Percentiles rank a stretch among this genome's conserved stretches.
These are phyloP conservation scores for Tulasnella sp. DNA, from an alignment of 768 basidiomycete genomes.

Conservation along the genomic window DNA sequence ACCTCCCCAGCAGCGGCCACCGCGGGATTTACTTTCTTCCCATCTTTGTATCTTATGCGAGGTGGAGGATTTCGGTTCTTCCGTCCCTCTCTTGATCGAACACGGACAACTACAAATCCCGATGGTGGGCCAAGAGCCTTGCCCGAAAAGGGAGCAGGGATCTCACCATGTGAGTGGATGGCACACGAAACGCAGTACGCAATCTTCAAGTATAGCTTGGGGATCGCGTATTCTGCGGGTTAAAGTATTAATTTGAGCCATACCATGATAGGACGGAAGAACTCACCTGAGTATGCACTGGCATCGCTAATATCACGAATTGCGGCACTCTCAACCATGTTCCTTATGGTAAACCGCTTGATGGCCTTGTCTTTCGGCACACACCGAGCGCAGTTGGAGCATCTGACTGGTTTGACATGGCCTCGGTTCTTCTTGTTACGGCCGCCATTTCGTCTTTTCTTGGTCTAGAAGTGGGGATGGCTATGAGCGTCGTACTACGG, in stretches of 20 bases:
- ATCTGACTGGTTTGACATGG: conserved; percentile 87
- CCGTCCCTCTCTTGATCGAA: conserved; percentile 88
- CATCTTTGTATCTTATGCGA: conserved; percentile 89
- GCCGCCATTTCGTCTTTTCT: conserved; percentile 98
- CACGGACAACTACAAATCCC: conserved; percentile 73
- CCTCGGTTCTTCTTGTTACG: conserved; percentile 99
- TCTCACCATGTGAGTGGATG: conserved; percentile 93
- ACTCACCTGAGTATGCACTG: conserved; percentile 77
- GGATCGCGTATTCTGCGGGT: conserved; percentile 76
- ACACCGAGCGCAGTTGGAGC: conserved; percentile 98
- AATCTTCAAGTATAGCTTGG: conserved; percentile 97
- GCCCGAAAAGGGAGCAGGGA: background rate
- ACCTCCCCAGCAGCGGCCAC: conserved; percentile 68
- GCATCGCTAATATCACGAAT: conserved; percentile 96
- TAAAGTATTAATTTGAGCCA: background rate
- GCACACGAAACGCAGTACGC: conserved; percentile 98
- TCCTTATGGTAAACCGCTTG: conserved; percentile 98
- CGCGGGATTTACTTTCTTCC: conserved; percentile 92
- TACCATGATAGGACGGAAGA: background rate
- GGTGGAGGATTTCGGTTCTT: conserved; percentile 97
- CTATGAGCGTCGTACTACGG: background rate
- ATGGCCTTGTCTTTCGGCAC: conserved; percentile 99
- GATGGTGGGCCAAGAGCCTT: too few species aligned
- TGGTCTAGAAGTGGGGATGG: conserved; percentile 78
- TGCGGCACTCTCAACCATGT: conserved; percentile 99